Percentiles rank a stretch among this genome's conserved stretches.
These are phyloP conservation scores for Plasmodium cynomolgi DNA, from an alignment of 169 alveolate species.

Conservation along the genomic window DNA sequence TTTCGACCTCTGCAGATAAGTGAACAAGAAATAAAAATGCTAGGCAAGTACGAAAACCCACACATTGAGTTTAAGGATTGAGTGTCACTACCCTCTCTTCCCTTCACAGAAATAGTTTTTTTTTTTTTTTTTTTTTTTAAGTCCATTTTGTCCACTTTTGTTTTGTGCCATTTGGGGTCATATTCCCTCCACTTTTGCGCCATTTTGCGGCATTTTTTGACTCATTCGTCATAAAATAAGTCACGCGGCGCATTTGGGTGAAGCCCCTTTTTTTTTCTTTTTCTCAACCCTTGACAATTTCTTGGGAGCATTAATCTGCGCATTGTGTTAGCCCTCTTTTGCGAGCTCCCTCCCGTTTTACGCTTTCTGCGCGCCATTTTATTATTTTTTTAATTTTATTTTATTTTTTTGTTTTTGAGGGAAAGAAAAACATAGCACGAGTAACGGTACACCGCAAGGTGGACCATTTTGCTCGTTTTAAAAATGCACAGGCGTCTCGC, in stretches of 20 bases:
- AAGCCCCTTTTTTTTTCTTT: background rate
- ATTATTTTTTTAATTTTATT: background rate
- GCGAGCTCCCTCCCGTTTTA: background rate
- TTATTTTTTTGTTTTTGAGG: background rate
- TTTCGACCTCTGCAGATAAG: slow-evolving; percentile 31
- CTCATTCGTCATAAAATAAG: background rate
- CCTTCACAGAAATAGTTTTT: background rate
- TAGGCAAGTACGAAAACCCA: slow-evolving; percentile 69
- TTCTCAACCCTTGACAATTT: background rate
- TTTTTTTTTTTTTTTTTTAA: slow-evolving; percentile 12
- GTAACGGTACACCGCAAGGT: background rate
- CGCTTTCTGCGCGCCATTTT: background rate
- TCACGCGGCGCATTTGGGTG: background rate
- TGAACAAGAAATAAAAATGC: slow-evolving; percentile 45
- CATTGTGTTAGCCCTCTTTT: background rate
- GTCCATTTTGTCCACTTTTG: background rate
- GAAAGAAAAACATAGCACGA: background rate
- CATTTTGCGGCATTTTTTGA: background rate
- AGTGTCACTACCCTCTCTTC: background rate
- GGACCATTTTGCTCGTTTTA: background rate
- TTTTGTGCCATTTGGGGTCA: background rate
- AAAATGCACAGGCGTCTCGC: background rate
- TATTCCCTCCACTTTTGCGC: background rate
- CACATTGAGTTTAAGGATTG: slow-evolving; percentile 59
- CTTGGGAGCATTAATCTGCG: background rate